Conservation (phyloP, 2,329 filamentous ascomycete species). For the Colletotrichum trifolii region DNA sequence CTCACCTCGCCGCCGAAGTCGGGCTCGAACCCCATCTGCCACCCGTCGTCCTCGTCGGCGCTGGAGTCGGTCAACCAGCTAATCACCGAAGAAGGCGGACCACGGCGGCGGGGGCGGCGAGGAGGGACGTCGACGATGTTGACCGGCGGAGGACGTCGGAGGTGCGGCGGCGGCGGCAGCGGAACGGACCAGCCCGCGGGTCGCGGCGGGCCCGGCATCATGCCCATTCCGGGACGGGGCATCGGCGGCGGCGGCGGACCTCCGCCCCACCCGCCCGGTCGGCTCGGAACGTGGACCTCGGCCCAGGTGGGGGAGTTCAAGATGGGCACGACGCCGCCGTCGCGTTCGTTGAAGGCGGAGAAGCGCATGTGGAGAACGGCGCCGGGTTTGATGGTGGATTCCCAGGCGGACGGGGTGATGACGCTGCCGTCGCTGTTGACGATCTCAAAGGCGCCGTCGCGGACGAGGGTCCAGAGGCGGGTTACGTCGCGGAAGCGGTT, state of each 20-base stretch:
- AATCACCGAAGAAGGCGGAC: background rate
- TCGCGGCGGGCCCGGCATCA: background rate
- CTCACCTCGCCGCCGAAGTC: slow-evolving; percentile 18
- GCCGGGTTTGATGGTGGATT: slow-evolving; percentile 25
- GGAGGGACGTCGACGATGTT: background rate
- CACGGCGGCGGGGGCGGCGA: background rate
- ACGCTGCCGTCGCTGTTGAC: slow-evolving; percentile 10
- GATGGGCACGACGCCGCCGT: background rate
- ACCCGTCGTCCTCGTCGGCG: background rate
- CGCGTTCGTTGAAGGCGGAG: slow-evolving; percentile 17
- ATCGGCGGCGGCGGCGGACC: background rate
- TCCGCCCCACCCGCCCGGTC: too few species aligned
- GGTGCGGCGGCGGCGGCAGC: background rate
- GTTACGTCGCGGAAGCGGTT: slow-evolving; percentile 16
- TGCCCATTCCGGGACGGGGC: background rate
- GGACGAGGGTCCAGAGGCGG: slow-evolving; percentile 23
- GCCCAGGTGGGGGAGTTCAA: slow-evolving; percentile 8
- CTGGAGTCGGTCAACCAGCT: background rate
- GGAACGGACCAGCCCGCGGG: background rate
- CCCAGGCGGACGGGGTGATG: slow-evolving; percentile 23
- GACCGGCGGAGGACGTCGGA: background rate
- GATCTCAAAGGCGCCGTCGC: slow-evolving; percentile 23
- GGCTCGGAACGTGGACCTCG: background rate
- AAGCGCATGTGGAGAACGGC: slow-evolving; percentile 22
- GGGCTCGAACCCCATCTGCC: slow-evolving; percentile 10